A percentile compares a stretch with the other conserved stretches of the same genome.
Conservation (phyloP, 176 grass and related monocot species). For the Ensete glaucum region DNA sequence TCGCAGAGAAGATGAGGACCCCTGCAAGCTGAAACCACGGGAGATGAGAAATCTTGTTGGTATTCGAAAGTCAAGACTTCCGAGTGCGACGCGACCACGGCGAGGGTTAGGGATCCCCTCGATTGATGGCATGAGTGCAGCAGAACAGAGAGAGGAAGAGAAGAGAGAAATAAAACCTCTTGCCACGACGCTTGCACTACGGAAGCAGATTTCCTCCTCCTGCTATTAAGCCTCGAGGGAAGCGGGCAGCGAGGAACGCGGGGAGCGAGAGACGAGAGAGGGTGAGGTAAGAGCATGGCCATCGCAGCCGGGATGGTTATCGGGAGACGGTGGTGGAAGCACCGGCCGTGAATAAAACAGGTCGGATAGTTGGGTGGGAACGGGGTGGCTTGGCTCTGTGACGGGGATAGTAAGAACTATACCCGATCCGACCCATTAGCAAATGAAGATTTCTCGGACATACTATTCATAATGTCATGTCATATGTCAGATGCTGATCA, state of each 20-base stretch:
- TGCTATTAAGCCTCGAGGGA: background rate
- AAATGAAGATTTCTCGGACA: no score
- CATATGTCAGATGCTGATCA: no score
- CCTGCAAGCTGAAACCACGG: constrained; percentile 42
- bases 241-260: background rate
- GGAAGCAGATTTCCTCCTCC: background rate
- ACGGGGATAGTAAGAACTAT: no score
- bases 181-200: background rate
- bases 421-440: no score
- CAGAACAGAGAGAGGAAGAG: background rate
- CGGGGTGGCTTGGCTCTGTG: no score
- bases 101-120: no score
- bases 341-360: no score
- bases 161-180: background rate
- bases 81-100: no score
- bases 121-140: background rate
- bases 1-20: constrained; percentile 74
- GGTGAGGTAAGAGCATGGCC: background rate
- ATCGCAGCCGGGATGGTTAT: background rate
- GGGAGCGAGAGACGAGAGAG: background rate
- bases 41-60: background rate
- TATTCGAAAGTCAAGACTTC: no score
- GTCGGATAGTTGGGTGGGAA: no score
- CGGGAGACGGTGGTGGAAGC: no score
- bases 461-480: no score